Evolutionary conservation across 2,329 filamentous ascomycete species (phyloP), one percentile per base, ranked within the genome.

Genomic region (Penicillium sclerotigenum): DNA sequence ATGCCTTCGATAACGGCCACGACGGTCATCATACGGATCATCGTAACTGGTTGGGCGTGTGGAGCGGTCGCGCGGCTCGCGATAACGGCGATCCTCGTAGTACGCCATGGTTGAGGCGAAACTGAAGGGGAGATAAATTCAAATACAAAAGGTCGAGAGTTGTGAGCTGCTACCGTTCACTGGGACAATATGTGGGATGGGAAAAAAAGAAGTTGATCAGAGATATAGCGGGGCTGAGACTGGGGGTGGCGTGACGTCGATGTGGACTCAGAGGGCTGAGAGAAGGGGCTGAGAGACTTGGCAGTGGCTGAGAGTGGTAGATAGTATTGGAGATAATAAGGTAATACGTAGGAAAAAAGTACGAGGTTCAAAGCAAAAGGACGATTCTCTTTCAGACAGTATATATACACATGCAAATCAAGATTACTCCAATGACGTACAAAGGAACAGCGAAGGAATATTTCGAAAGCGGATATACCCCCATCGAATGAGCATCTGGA

Each of bases 41-140:
- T 62, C 64, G 53, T 72, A 65, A 29, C 61, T 56, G 38, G 58
- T 47, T 26, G 67, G 69, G 56, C 64, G 69, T 42, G 59, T 50
- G 46, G 71, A 66, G 37, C 67, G 69, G 61, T 73, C 71, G 59
- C 66, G 68, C 47, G 65, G 63, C 36, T 65, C 48, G 18, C 48
- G 51, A 50, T 65, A 59, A 38, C 60, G 68, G 54, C 67, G 70
- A 49, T 70, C 66, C 53, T 74, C 70, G 66, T 75, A 72, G 62
- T 74, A 74, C 33, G 71, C 63, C 71, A 75, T 75, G 50, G 59
- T 62, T 54, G 57, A 48, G 20, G 52, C 36, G 34, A 38, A 37
- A 26, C 46, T 37, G 31, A 20, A 22, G 40, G 26, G 33, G 26
- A 48, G 37, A 53, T 16, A 50, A 54, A 57, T 41, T 20, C 24